Evolutionary conservation across 2,329 filamentous ascomycete genomes (phyloP).

Genomic region (Mycosphaerella sp.): DNA sequence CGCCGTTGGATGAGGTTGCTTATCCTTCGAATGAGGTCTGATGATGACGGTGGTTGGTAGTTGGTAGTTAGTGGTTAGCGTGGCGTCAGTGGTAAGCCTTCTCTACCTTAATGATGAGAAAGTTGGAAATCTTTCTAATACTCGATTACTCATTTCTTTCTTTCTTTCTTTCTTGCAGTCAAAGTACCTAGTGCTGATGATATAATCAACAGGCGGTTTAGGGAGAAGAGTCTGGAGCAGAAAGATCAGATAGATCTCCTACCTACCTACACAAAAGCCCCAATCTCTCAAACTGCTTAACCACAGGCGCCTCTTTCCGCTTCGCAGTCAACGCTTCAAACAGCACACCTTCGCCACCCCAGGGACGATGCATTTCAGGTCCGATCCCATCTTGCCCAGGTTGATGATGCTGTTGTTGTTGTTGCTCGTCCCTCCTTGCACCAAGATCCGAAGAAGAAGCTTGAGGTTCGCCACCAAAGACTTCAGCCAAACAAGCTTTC

Average conservation of each 20-base stretch:
- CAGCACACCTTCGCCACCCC: conserved; percentile 42
- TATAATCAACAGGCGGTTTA: too few species aligned
- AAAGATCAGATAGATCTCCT: too few species aligned
- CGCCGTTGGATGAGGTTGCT: conserved; percentile 41
- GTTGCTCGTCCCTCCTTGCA: conserved; percentile 12
- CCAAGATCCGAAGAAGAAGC: too few species aligned
- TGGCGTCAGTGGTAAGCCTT: too few species aligned
- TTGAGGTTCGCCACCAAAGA: conserved; percentile 48
- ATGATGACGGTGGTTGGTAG: too few species aligned
- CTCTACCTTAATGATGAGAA: too few species aligned
- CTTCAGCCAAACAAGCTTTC: conserved; percentile 59
- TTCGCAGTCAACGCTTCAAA: conserved; percentile 40
- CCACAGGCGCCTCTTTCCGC: conserved; percentile 44
- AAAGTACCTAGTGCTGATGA: too few species aligned
- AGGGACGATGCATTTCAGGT: conserved; percentile 31
- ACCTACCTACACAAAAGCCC: conserved; percentile 34
- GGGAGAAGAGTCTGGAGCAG: too few species aligned
- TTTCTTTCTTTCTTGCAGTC: too few species aligned
- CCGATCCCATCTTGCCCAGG: conserved; percentile 2
- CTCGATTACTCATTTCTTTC: too few species aligned
- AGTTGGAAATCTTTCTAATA: too few species aligned
- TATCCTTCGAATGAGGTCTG: conserved; percentile 45
- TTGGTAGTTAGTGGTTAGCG: too few species aligned
- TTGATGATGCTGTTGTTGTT: not conserved
- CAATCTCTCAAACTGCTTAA: conserved; percentile 48